Conservation (phyloP, 2,329 filamentous ascomycete genomes). For the Coniochaeta sp. region DNA sequence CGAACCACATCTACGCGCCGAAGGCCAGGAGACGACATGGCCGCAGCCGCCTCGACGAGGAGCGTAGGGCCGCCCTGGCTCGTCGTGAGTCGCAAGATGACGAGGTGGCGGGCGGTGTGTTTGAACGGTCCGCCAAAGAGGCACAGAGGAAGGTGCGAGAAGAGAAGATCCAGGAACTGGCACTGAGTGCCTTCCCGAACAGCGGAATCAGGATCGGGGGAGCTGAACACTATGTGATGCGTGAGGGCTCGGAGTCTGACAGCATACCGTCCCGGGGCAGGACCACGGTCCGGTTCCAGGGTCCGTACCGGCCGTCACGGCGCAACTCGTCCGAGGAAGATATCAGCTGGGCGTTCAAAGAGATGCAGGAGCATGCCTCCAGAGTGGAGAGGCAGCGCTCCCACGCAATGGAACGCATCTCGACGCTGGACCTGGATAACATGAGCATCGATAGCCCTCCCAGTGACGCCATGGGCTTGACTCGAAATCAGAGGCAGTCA, state of each 20-base stretch:
- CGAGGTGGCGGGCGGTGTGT: constrained; percentile 66
- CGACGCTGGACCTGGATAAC: constrained; percentile 21
- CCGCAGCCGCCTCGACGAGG: constrained; percentile 24
- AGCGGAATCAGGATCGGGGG: constrained; percentile 62
- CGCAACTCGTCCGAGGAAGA: constrained; percentile 57
- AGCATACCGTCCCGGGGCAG: constrained; percentile 28
- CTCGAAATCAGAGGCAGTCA: constrained; percentile 17
- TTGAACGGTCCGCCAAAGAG: constrained; percentile 72
- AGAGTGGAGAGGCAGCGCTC: neutral
- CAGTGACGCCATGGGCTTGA: constrained; percentile 26
- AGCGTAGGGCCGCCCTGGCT: constrained; percentile 30
- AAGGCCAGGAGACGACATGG: constrained; percentile 33
- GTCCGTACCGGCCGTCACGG: constrained; percentile 25
- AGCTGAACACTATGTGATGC: constrained; percentile 63
- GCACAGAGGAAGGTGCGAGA: constrained; percentile 69
- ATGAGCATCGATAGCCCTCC: constrained; percentile 28
- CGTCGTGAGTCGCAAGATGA: constrained; percentile 69
- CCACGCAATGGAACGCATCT: constrained; percentile 28
- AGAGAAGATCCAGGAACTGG: constrained; percentile 70
- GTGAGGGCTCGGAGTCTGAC: constrained; percentile 55
- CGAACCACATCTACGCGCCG: constrained; percentile 51
- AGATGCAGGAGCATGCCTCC: constrained; percentile 68
- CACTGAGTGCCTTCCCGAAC: constrained; percentile 69
- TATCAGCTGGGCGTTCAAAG: constrained; percentile 66
- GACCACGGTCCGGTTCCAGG: constrained; percentile 15